Evolutionary conservation across 2,329 filamentous ascomycete genomes (phyloP).

Genomic region (Colletotrichum echinochloae): DNA sequence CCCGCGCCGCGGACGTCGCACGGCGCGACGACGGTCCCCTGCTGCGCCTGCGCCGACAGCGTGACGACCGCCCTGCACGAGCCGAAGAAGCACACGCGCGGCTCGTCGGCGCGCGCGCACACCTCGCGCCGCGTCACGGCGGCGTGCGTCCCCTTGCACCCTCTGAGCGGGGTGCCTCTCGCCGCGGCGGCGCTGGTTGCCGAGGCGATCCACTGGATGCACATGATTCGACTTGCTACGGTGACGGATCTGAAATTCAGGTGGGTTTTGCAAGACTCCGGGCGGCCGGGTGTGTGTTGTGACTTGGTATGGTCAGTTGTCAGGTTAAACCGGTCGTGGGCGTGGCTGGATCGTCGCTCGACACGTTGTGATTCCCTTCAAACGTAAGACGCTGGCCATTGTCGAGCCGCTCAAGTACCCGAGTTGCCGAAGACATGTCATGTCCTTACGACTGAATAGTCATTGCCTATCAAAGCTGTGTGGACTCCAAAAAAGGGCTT

Average conservation of each 20-base stretch:
- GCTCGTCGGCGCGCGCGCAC: background rate
- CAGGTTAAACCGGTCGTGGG: background rate
- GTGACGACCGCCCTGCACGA: conserved; percentile 24
- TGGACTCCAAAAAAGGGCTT: background rate
- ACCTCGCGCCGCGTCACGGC: conserved; percentile 24
- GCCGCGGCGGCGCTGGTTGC: conserved; percentile 18
- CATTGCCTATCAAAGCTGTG: background rate
- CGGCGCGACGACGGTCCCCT: conserved; percentile 16
- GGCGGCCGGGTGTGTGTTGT: too few relatives aligned
- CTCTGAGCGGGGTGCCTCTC: background rate
- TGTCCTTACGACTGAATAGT: background rate
- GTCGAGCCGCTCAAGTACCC: background rate
- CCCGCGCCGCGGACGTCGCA: conserved; percentile 23
- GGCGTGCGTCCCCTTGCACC: conserved; percentile 27
- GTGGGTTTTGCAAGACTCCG: too few relatives aligned
- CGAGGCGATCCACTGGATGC: conserved; percentile 37
- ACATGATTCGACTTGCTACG: conserved; percentile 8
- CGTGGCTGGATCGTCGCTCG: background rate
- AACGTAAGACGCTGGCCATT: background rate
- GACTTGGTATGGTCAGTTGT: background rate
- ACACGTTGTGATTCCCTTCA: background rate
- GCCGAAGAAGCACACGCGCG: conserved; percentile 35
- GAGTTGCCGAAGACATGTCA: too few relatives aligned
- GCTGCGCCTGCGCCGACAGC: background rate
- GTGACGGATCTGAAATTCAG: background rate